Conservation (phyloP, 495 filamentous ascomycete species). For the Cercophora samala region DNA sequence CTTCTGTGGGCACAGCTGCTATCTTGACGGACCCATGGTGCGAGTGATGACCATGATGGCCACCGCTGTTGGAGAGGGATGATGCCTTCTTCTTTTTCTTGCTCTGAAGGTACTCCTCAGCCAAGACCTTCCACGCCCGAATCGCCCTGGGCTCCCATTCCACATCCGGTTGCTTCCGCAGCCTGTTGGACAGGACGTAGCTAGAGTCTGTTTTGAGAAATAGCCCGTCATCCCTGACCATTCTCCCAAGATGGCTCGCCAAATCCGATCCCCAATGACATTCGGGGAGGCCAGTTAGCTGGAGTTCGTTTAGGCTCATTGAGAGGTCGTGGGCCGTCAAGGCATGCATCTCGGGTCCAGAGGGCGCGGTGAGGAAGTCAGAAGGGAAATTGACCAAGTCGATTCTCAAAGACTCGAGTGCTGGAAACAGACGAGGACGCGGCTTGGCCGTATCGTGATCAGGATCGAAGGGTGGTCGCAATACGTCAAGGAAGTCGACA, state of each 20-base stretch:
- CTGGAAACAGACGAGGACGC: conserved; percentile 41
- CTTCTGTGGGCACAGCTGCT: conserved; percentile 37
- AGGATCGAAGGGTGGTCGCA: conserved; percentile 39
- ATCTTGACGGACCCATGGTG: conserved; percentile 7
- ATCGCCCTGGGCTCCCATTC: conserved; percentile 30
- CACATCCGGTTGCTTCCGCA: conserved; percentile 31
- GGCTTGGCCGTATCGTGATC: conserved; percentile 22
- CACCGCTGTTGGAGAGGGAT: not conserved
- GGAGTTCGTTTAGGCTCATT: conserved; percentile 43
- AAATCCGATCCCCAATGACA: conserved; percentile 36
- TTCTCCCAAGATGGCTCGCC: conserved; percentile 34
- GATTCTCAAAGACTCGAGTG: conserved; percentile 40
- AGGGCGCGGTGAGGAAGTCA: conserved; percentile 32
- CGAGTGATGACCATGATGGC: conserved; percentile 13
- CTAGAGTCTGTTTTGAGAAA: conserved; percentile 35
- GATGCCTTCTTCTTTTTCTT: not conserved
- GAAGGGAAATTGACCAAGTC: conserved; percentile 48
- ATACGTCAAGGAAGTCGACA: conserved; percentile 42
- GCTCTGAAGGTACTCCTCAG: conserved; percentile 15
- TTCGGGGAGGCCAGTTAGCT: conserved; percentile 41
- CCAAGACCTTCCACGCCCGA: conserved; percentile 33
- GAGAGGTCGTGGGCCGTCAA: conserved; percentile 43
- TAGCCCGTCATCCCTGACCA: conserved; percentile 47
- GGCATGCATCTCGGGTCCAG: conserved; percentile 32
- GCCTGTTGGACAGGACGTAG: conserved; percentile 32